Conservation (phyloP, 2,329 filamentous ascomycete species). For the Calonectria hongkongensis region DNA sequence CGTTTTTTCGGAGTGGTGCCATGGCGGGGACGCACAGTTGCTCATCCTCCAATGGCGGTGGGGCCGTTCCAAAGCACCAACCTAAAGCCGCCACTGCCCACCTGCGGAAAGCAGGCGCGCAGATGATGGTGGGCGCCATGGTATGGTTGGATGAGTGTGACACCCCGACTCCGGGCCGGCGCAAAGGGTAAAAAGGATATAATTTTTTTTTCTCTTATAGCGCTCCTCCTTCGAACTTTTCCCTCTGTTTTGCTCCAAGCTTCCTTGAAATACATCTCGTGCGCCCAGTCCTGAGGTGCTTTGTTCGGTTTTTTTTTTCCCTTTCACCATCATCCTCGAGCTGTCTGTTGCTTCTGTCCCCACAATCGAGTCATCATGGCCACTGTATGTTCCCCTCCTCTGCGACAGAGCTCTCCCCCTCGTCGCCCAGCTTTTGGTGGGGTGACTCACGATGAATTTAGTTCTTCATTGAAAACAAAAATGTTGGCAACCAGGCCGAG, state of each 20-base stretch:
- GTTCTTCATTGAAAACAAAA: slow-evolving; percentile 87
- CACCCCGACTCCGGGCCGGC: slow-evolving; percentile 53
- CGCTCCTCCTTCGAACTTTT: slow-evolving; percentile 24
- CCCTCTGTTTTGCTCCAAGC: slow-evolving; percentile 17
- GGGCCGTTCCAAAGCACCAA: slow-evolving; percentile 48
- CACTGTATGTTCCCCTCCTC: slow-evolving; percentile 49
- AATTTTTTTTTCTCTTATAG: slow-evolving; percentile 30
- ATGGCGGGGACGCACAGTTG: slow-evolving; percentile 42
- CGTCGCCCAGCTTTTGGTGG: slow-evolving; percentile 41
- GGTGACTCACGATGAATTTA: slow-evolving; percentile 57
- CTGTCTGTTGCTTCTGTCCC: slow-evolving; percentile 29
- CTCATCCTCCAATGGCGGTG: slow-evolving; percentile 49
- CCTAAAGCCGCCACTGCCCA: slow-evolving; percentile 20
- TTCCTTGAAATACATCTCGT: background rate
- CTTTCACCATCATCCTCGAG: slow-evolving; percentile 24
- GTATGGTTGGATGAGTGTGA: slow-evolving; percentile 40
- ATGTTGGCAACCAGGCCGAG: slow-evolving; percentile 83
- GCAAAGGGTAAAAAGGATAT: slow-evolving; percentile 45
- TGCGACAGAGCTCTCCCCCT: slow-evolving; percentile 32
- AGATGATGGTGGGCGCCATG: slow-evolving; percentile 19
- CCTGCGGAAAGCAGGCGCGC: slow-evolving; percentile 16
- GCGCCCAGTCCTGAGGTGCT: background rate
- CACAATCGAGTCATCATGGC: slow-evolving; percentile 49
- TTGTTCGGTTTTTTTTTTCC: slow-evolving; percentile 20
- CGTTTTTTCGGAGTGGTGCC: background rate